Percentiles rank a stretch among this genome's conserved stretches.
phyloP scores from a whole-genome alignment of 2,329 filamentous ascomycete genomes.

The Coniochaeta sp. region DNA sequence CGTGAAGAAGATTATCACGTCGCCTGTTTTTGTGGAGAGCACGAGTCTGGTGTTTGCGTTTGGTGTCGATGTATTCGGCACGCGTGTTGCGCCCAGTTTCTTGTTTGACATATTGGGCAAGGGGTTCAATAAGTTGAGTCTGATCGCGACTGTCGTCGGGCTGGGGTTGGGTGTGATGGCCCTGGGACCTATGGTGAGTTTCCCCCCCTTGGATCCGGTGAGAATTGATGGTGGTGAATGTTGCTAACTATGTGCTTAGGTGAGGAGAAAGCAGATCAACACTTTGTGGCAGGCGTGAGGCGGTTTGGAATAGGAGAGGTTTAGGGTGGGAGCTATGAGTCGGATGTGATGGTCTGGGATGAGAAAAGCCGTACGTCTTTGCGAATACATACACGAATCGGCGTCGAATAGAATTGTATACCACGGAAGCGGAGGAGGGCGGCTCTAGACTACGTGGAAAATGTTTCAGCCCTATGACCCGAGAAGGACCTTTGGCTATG shows the following conservation, averaged over 20 bases:
- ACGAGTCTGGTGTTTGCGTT: constrained; percentile 86
- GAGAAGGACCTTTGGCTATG: no score
- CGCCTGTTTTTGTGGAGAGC: constrained; percentile 79
- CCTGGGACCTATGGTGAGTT: constrained; percentile 77
- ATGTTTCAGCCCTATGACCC: no score
- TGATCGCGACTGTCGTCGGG: constrained; percentile 77
- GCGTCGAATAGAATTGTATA: no score
- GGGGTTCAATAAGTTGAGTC: constrained; percentile 84
- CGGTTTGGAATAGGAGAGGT: no score
- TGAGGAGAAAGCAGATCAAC: constrained; percentile 41
- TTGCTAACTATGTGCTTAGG: constrained; percentile 7
- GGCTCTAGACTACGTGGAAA: no score
- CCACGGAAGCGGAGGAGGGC: no score
- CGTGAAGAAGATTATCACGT: constrained; percentile 64
- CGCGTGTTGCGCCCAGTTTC: constrained; percentile 77
- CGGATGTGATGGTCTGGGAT: no score
- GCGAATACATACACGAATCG: no score
- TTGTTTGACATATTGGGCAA: constrained; percentile 90
- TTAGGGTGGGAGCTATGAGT: no score
- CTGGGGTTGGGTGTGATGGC: constrained; percentile 69
- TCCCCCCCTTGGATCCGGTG: no score
- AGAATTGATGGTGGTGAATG: no score
- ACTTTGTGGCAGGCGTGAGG: constrained; percentile 20
- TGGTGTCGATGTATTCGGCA: constrained; percentile 83
- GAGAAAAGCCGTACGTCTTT: no score